Base-by-base conservation (phyloP, 208 protist species). In the Crithidia thermophila region DNA sequence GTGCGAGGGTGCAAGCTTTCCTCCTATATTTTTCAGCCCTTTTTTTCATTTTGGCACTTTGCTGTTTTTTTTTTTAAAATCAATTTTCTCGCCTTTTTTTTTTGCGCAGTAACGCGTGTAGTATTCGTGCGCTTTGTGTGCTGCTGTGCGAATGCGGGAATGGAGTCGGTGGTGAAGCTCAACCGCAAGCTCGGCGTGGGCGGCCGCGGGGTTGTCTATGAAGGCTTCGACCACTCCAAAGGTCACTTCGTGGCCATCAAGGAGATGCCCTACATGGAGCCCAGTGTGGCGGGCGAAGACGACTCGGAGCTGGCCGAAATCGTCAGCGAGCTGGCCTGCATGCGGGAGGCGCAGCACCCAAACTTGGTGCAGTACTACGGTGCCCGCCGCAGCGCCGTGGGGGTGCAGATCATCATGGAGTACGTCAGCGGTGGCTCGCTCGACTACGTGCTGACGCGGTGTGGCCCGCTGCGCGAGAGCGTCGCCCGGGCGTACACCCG, bases 321-420 rank as follows among this genome's bases (percentile, higher is more conserved):
- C 52, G 51, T 94, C 53, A 73, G 67, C n/a, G 89, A 95, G 49
- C 81, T 95, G 34, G 69, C 74, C 60, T 70, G 91, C 18, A 90
- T 96, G 89, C 78, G 88, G 60, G 78, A 77, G n/a, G 71, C 79
- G 23, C 71, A 50, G 39, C 90, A 95, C 58, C 75, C 81, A 4
- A 88, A 90, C 59, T 70, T 96, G 7, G 90, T 98, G 25, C n/a
- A 62, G 47, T 96, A 97, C 70, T 84, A 88, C 66, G 91, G 90
- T 4, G 84, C 82, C 1, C 82, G 91, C 5, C 81, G 88, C 49
- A 89, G 82, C 34, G 58, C 67, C 4, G 63, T 82, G 1, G 83
- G 79, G n/a, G 85, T 97, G 28, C 82, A 90, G 65, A 84, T 97
- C 43, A 81, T 95, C 36, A 96, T 96, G 94, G 90, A 97, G 72